Base-by-base conservation (phyloP, 169 alveolate species). In the Theileria luwenshuni region DNA sequence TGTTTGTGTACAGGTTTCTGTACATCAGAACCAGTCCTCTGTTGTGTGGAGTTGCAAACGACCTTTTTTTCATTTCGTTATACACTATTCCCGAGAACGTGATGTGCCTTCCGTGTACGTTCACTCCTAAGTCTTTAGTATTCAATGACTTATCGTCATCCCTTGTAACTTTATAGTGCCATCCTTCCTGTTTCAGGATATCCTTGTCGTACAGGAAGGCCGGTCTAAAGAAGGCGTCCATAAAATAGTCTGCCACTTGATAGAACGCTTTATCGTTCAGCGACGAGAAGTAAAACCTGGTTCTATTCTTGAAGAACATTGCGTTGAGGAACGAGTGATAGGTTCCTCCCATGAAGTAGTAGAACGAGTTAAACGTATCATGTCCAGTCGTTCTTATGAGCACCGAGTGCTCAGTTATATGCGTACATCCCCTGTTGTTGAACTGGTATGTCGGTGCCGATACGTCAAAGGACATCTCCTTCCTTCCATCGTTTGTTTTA, bases 341-440 rank as follows among this genome's bases (percentile, higher is more conserved):
- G 1, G 92, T 80, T n/a, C 94, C 93, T 33, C 90, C 90, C 77
- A 89, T 69, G n/a, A 91, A 77, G 43, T 74, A 77, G 21, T 86
- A 87, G 61, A 94, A 90, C 1, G 94, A 90, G 61, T 90, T 94
- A 81, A 91, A 91, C 35, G 84, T 58, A 3, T 92, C 93, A 47
- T 83, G 92, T 47, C 83, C 80, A 41, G 76, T 59, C 58, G 95
- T 86, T 27, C 96, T 96, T 27, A 88, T 81, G 77, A 94, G 83
- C 73, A 94, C 96, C 5, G 95, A 58, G 77, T 94, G 97, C 76
- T 94, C 97, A 68, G 92, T 68, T 8, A 94, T 91, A 60, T 91
- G 96, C 2, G 96, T 92, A 62, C 84, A 74, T 21, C 94, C 94
- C 15, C 84, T 60, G 52, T 80, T 90, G 41, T 74, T 58, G 8